Evolutionary conservation across 1,284 basidiomycete genomes (phyloP), one percentile per base, ranked within the genome.

Genomic region (Boletus calvinii): DNA sequence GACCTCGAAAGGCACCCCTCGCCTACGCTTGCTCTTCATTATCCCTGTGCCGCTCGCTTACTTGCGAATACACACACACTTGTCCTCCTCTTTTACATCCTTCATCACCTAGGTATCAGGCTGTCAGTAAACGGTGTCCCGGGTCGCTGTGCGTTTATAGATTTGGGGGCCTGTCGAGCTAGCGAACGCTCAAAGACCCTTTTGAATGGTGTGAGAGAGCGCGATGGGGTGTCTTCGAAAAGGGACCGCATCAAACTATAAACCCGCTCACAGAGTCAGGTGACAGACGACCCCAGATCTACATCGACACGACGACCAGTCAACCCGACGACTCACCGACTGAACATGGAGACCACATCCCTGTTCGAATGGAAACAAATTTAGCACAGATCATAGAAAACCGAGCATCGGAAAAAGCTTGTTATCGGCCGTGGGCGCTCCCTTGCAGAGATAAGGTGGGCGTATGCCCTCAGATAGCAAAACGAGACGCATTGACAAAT

Each of bases 311-410:
- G 59, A 57, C 59, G 53, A 56, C 45, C 18, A 39, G 22, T 31
- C 52, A 59, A 50, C 47, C 41, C 39, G 36, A 58, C 52, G 17
- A 75, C 81, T 77, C 67, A 86, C 87, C 65, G 73, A 60, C 51
- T 86, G 80, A 62, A 78, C 77, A 68, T 89, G 86, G 55, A 63
- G 59, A 15, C 87, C 86, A 56, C 87, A 89, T 54, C 87, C 87
- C 87, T 89, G 72, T 56, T 31, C 35, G 35, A 41, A 34, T 1
- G 20, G 40, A 36, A 38, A 31, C 20, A 35, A n/a, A 34, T 38
- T 60, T 43, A 60, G 48, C 45, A 52, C 30, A 31, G 7, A 43
- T 36, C 40, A 44, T 38, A 35, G 17, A 31, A 15, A 32, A 48
- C 45, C 32, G 17, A 24, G 17, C 15, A 15, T 11, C 18, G 44